A percentile compares a stretch with the other conserved stretches of the same genome.
Evolutionary conservation across 176 grass and related monocot genomes (phyloP).

Genomic region (Oryza rufipogon): DNA sequence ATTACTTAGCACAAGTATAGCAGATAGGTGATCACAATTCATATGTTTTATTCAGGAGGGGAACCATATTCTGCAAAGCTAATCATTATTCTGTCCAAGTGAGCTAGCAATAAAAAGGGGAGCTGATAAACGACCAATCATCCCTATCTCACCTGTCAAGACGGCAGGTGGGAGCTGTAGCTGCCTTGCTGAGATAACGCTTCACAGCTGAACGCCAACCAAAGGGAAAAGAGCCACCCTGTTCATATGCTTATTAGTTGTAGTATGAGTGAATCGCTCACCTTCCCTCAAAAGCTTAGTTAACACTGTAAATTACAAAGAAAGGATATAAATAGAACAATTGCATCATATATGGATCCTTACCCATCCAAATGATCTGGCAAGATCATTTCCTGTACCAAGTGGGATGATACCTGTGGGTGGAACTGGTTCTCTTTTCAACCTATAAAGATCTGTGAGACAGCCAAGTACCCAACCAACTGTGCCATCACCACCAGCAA

Average conservation of each 20-base stretch:
- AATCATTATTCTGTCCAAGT: too few relatives aligned
- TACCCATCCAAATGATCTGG: slow-evolving; percentile 97
- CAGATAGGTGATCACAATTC: not conserved
- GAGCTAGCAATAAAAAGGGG: slow-evolving; percentile 8
- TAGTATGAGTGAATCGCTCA: not conserved
- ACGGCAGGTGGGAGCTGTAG: slow-evolving; percentile 51
- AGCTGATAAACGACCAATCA: slow-evolving; percentile 20
- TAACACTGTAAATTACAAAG: slow-evolving; percentile 6
- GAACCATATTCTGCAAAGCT: not conserved
- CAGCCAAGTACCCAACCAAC: slow-evolving; percentile 95
- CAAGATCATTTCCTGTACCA: slow-evolving; percentile 95
- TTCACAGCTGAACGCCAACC: slow-evolving; percentile 92
- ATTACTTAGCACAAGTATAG: slow-evolving; percentile 24
- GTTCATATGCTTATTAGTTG: slow-evolving; percentile 36
- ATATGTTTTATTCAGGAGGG: not conserved
- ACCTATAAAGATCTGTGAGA: slow-evolving; percentile 77
- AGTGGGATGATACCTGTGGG: slow-evolving; percentile 97
- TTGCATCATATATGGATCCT: slow-evolving; percentile 27
- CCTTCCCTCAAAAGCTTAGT: not conserved
- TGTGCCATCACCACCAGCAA: slow-evolving; percentile 96
- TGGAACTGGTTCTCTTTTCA: slow-evolving; percentile 80
- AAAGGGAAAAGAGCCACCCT: slow-evolving; percentile 98
- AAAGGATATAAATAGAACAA: slow-evolving; percentile 23
- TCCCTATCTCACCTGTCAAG: slow-evolving; percentile 76
- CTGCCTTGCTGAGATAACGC: slow-evolving; percentile 66